Evolutionary conservation across 805 yeast genomes (phyloP), one percentile per base, ranked within the genome.

Genomic region (Candida succiphila): DNA sequence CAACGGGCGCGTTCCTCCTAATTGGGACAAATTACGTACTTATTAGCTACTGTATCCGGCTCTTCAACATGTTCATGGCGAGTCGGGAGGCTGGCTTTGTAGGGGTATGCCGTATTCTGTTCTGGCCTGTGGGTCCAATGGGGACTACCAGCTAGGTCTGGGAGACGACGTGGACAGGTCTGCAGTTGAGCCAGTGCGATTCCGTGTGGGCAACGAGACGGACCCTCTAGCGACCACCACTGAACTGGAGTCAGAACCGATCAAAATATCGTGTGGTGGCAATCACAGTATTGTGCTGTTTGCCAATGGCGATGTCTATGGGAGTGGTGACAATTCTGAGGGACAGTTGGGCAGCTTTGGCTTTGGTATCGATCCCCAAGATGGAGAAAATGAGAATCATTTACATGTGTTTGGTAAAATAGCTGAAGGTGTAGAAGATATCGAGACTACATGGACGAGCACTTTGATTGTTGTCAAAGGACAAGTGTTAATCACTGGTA

Each of bases 81-180:
- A n/a, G n/a, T n/a, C n/a, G n/a, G n/a, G n/a, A n/a, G n/a, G n/a
- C n/a, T n/a, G n/a, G n/a, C n/a, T n/a, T n/a, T n/a, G n/a, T n/a
- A n/a, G n/a, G n/a, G n/a, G n/a, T n/a, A n/a, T n/a, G n/a, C n/a
- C n/a, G n/a, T n/a, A n/a, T n/a, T n/a, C n/a, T 8, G 32, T 17
- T 2, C 62, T 66, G 23, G 63, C 75, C 1, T 75, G 92, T 50
- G 97, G 97, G 0, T 86, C 96, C 2, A 88, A 88, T 54, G 95
- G 96, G 2, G 63, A 58, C 24, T 72, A 52, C 37, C 97, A 88
- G 50, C 65, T 88, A 30, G 94, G 96, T 26, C 51, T 65, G 25
- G 67, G 63, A 5, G 56, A 75, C 40, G 54, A 58, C 24, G 67
- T 67, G 2, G 96, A 80, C 51, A 36, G 58, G 7, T 43, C 52